phyloP scores from a whole-genome alignment of 495 filamentous ascomycete genomes.

The Penicillium chermesinum region DNA sequence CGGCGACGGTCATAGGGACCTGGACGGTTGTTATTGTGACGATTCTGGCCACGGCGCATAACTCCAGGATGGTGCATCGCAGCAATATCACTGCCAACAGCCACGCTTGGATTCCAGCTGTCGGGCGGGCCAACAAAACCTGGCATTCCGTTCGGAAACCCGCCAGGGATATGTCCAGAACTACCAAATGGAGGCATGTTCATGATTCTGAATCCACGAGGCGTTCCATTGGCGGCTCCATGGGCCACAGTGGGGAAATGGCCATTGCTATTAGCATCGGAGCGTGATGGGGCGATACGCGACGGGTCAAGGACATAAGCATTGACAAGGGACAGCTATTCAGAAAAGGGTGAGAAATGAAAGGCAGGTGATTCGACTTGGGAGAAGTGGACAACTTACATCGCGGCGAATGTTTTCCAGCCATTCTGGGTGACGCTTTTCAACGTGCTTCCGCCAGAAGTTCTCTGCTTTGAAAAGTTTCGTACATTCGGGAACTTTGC shows the following conservation, averaged over 20 bases:
- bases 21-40: conserved; percentile 43
- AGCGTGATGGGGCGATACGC: conserved; percentile 84
- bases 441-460: conserved; percentile 97
- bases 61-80: conserved; percentile 52
- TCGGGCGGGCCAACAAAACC: conserved; percentile 52
- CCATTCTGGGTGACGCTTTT: conserved; percentile 93
- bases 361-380: background rate
- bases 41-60: conserved; percentile 53
- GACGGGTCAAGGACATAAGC: conserved; percentile 89
- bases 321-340: conserved; percentile 82
- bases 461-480: conserved; percentile 96
- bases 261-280: conserved; percentile 95
- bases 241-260: conserved; percentile 80
- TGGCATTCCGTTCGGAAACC: conserved; percentile 38
- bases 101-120: conserved; percentile 42
- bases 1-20: conserved; percentile 59
- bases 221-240: conserved; percentile 73
- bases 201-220: conserved; percentile 85
- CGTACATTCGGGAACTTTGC: conserved; percentile 90
- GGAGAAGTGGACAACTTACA: conserved; percentile 49
- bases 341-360: conserved; percentile 5
- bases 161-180: conserved; percentile 21
- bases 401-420: conserved; percentile 72
- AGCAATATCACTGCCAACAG: conserved; percentile 31
- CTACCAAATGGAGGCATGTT: conserved; percentile 52